Evolutionary conservation across 1,284 basidiomycete genomes (phyloP), one percentile per base, ranked within the genome.

Genomic region (Xerocomus amazonicus): DNA sequence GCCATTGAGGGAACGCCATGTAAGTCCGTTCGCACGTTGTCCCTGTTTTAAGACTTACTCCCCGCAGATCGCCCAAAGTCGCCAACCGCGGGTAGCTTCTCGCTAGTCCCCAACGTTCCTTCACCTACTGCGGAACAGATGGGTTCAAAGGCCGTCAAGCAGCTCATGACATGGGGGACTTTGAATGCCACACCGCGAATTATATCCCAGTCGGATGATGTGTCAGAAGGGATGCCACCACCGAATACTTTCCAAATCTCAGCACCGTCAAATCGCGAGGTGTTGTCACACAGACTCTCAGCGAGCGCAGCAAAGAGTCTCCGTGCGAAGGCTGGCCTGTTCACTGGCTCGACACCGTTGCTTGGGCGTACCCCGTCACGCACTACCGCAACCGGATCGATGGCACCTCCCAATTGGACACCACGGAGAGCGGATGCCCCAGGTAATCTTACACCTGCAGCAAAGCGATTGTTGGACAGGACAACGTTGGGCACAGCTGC

Each of bases 151-250:
- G 85, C 87, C 1, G 76, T 92, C 47, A 91, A 92, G 55, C 85
- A 94, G 57, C 79, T 97, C 17, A 91, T 96, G 87, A 97, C 93
- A 9, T 92, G 90, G 90, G 93, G 93, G 6, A 92, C 90, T 17
- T 75, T 96, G 12, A 83, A 85, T 53, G 84, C 88, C 12, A 96
- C 93, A 10, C 93, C 91, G 8, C 83, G 92, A 41, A 78, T 93
- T 9, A 77, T 95, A 32, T 87, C 87, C 26, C 77, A 80, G 48
- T 71, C 78, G 0, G 84, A 84, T 47, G 80, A 84, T 46, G 70
- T 74, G 13, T 66, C 70, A 8, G 77, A 71, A 32, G 61, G 62
- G 52, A 57, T 74, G 43, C 73, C 75, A 16, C 70, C 74, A 23
- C 74, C 78, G 6, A 83, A 83, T 31, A 81, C 84, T 0, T 94